Percentiles rank a stretch among this genome's conserved stretches.
Conservation (phyloP, 2,329 filamentous ascomycete species). For the Eutypella sp. region DNA sequence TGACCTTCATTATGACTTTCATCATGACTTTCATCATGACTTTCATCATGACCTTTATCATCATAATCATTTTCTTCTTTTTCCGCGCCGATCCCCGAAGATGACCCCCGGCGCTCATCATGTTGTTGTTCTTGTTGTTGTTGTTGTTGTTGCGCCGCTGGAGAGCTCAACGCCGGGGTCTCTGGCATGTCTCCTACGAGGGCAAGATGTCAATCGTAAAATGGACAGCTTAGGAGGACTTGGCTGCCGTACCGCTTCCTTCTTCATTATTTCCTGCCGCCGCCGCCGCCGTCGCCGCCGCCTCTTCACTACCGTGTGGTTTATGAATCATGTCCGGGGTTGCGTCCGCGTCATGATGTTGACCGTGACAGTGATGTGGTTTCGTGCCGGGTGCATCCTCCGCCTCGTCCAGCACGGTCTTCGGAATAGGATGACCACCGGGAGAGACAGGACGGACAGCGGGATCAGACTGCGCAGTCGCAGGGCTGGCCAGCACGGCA, state of each 20-base stretch:
- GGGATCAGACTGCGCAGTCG: slow-evolving; percentile 20
- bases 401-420: slow-evolving; percentile 50
- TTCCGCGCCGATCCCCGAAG: too few species aligned
- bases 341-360: slow-evolving; percentile 46
- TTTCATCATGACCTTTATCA: slow-evolving; percentile 5
- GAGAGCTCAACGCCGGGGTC: slow-evolving; percentile 22
- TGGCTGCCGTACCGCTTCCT: slow-evolving; percentile 32
- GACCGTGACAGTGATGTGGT: slow-evolving; percentile 38
- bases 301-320: slow-evolving; percentile 33
- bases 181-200: slow-evolving; percentile 28
- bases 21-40: slow-evolving; percentile 22
- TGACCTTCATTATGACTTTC: slow-evolving; percentile 24
- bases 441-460: slow-evolving; percentile 26
- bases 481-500: slow-evolving; percentile 37
- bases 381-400: slow-evolving; percentile 39
- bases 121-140: too few species aligned
- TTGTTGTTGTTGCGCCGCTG: slow-evolving; percentile 17
- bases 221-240: slow-evolving; percentile 29
- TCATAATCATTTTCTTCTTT: slow-evolving; percentile 16
- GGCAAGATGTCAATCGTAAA: slow-evolving; percentile 31
- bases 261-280: slow-evolving; percentile 24
- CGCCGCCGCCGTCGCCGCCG: slow-evolving; percentile 21
- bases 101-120: slow-evolving; percentile 26
- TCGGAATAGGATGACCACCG: slow-evolving; percentile 39
- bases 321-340: slow-evolving; percentile 45